Conservation (phyloP, 108 stramenopile species). For the Discostella stelligeroides region DNA sequence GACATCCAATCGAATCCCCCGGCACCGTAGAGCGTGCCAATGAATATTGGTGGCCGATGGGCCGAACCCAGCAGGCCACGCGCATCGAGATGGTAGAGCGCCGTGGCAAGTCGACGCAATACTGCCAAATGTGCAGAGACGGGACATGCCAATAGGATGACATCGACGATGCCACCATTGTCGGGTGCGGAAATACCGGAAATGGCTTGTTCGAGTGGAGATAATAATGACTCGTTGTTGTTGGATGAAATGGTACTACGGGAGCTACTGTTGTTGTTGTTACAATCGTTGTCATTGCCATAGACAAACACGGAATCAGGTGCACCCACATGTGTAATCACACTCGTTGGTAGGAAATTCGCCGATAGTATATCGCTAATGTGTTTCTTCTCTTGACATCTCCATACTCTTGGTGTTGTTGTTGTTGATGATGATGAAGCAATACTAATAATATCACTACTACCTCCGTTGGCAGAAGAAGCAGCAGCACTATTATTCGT, state of each 20-base stretch:
- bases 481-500: slow-evolving; percentile 3
- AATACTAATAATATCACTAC: too few relatives aligned
- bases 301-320: slow-evolving; percentile 53
- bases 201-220: slow-evolving; percentile 46
- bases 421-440: too few relatives aligned
- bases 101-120: slow-evolving; percentile 42
- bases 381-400: slow-evolving; percentile 50
- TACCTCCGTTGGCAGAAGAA: too few relatives aligned
- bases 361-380: slow-evolving; percentile 44
- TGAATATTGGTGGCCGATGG: slow-evolving; percentile 31
- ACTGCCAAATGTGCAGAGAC: slow-evolving; percentile 51
- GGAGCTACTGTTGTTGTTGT: slow-evolving; percentile 2
- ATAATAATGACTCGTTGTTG: too few relatives aligned
- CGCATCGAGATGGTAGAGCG: slow-evolving; percentile 46
- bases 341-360: slow-evolving; percentile 41
- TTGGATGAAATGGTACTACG: too few relatives aligned
- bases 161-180: slow-evolving; percentile 44
- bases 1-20: slow-evolving; percentile 57
- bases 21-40: slow-evolving; percentile 51
- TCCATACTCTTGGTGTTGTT: slow-evolving; percentile 32
- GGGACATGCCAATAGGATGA: slow-evolving; percentile 50
- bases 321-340: slow-evolving; percentile 40
- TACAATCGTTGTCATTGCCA: slow-evolving; percentile 19
- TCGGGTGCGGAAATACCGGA: slow-evolving; percentile 40
- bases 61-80: slow-evolving; percentile 29